Conservation (phyloP, 2,329 filamentous ascomycete genomes). For the Penicillium aurantiogriseum region DNA sequence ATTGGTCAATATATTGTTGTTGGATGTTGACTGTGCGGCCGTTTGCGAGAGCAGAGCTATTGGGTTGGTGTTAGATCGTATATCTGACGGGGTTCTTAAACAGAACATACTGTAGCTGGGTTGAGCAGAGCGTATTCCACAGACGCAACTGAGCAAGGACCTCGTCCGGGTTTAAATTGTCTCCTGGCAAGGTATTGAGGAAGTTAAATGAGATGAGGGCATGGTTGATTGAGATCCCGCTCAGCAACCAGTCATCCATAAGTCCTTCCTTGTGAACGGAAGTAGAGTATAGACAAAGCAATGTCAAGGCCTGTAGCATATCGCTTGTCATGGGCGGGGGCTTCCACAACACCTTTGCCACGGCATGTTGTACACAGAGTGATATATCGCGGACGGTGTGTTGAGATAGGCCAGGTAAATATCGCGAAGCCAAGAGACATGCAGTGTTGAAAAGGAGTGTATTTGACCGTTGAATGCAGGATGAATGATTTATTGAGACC, state of each 20-base stretch:
- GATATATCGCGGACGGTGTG: constrained; percentile 31
- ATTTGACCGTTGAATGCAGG: constrained; percentile 31
- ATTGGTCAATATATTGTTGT: constrained; percentile 31
- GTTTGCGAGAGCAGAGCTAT: constrained; percentile 32
- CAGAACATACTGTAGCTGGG: constrained; percentile 33
- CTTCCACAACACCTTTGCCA: constrained; percentile 32
- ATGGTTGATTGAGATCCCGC: constrained; percentile 39
- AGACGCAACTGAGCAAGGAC: constrained; percentile 32
- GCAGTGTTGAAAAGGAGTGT: constrained; percentile 36
- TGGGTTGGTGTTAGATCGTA: constrained; percentile 6
- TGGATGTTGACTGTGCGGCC: constrained; percentile 33
- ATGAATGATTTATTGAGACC: constrained; percentile 32
- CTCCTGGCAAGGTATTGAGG: constrained; percentile 17
- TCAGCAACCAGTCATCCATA: constrained; percentile 39
- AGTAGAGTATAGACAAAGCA: constrained; percentile 35
- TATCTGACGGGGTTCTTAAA: background rate
- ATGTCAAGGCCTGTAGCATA: constrained; percentile 32
- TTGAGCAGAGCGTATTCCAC: constrained; percentile 37
- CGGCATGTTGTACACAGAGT: constrained; percentile 33
- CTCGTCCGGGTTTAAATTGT: constrained; percentile 30
- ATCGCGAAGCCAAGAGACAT: constrained; percentile 34
- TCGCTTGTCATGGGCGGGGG: constrained; percentile 31
- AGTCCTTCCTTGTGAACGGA: constrained; percentile 34
- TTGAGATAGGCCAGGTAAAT: constrained; percentile 32
- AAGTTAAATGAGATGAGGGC: constrained; percentile 26